Evolutionary conservation across 202 grass and related monocot genomes (phyloP).

Genomic region (Setaria viridis): DNA sequence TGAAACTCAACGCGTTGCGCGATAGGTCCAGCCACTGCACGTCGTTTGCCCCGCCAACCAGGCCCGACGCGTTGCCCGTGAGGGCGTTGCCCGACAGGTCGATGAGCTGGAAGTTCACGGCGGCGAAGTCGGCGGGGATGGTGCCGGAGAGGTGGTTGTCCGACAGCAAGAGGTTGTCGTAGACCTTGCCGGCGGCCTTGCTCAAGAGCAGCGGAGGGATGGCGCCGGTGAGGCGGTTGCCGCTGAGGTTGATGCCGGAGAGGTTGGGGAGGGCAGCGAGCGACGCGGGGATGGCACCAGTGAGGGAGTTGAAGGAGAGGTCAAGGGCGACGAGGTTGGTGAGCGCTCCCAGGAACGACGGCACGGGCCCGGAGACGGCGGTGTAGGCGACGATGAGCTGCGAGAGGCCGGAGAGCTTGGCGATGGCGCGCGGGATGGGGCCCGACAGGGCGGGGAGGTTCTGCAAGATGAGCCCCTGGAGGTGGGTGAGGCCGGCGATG

Average conservation of each 20-base stretch:
- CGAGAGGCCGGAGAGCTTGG: conserved; percentile 42
- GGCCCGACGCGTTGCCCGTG: conserved; percentile 35
- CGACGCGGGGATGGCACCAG: conserved; percentile 47
- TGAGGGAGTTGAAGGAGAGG: conserved; percentile 73
- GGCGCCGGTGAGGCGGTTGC: conserved; percentile 51
- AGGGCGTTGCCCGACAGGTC: conserved; percentile 63
- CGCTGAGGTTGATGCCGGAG: conserved; percentile 47
- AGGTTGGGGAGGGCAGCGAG: conserved; percentile 23
- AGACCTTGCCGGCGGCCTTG: background rate
- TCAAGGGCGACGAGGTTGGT: conserved; percentile 49
- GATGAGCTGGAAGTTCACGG: conserved; percentile 2
- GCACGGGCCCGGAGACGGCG: conserved; percentile 51
- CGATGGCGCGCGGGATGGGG: conserved; percentile 49
- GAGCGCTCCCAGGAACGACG: conserved; percentile 45
- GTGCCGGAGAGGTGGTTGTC: conserved; percentile 56
- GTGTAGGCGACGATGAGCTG: conserved; percentile 58
- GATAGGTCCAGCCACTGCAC: conserved; percentile 56
- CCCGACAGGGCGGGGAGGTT: conserved; percentile 1
- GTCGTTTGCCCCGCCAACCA: conserved; percentile 37
- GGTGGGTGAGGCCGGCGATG: background rate
- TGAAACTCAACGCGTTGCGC: conserved; percentile 60
- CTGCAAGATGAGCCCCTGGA: background rate
- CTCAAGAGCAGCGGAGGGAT: conserved; percentile 48
- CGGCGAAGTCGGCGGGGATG: conserved; percentile 46
- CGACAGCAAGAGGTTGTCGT: conserved; percentile 44